Conservation (phyloP, 2,329 filamentous ascomycete species). For the Neonectria coccinea region DNA sequence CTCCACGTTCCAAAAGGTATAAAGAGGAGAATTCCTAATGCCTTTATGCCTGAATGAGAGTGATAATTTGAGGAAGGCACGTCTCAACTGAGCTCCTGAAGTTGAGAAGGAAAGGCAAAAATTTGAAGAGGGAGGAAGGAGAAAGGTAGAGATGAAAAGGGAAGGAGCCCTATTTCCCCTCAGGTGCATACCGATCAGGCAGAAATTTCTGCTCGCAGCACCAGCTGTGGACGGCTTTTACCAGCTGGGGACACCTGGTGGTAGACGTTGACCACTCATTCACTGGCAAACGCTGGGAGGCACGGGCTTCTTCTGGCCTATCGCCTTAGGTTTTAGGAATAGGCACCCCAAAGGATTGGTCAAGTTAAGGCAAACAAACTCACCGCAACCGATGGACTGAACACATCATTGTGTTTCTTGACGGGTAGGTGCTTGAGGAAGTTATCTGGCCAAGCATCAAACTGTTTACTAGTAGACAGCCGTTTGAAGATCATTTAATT, state of each 20-base stretch:
- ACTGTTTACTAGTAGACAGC: not conserved
- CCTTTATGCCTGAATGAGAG: slow-evolving; percentile 6
- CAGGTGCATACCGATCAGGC: not conserved
- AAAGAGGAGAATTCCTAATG: not conserved
- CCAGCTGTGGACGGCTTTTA: not conserved
- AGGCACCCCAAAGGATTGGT: not conserved
- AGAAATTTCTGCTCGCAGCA: not conserved
- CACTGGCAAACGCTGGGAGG: not conserved
- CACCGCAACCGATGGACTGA: not conserved
- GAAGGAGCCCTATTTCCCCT: not conserved
- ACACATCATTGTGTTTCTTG: not conserved
- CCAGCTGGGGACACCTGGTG: slow-evolving; percentile 8
- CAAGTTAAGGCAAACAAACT: not conserved
- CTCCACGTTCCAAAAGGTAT: no score
- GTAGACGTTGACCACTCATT: not conserved
- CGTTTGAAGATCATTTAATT: not conserved
- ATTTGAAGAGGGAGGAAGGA: not conserved
- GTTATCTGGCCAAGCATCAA: not conserved
- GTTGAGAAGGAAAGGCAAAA: not conserved
- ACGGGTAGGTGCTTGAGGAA: not conserved
- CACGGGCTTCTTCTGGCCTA: not conserved
- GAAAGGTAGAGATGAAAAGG: no score
- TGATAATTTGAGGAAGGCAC: slow-evolving; percentile 11
- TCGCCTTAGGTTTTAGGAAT: not conserved
- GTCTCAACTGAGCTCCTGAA: not conserved